phyloP scores from a whole-genome alignment of 805 yeast genomes.

The Yarrowia sp. region DNA sequence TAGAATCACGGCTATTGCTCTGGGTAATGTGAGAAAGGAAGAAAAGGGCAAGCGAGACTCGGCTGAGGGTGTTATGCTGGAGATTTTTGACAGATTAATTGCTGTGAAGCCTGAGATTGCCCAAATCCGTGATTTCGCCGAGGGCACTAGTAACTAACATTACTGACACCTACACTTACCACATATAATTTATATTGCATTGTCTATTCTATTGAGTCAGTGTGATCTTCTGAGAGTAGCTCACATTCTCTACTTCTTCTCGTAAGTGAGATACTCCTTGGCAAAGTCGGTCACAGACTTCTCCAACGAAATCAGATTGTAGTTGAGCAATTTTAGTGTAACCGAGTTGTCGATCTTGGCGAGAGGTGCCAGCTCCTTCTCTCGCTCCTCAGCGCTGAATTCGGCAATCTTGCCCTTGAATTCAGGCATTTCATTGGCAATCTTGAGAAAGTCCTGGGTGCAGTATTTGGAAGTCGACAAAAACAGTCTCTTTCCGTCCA shows the following conservation, averaged over 20 bases:
- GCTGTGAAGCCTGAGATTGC: neutral
- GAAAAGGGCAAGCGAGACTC: neutral
- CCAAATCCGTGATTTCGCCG: neutral
- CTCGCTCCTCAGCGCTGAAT: neutral
- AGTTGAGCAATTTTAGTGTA: conserved; percentile 8
- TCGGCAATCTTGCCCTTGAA: conserved; percentile 13
- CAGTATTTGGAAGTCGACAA: conserved; percentile 41
- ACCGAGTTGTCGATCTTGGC: conserved; percentile 14
- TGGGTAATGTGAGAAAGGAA: conserved; percentile 5
- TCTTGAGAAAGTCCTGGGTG: conserved; percentile 40
- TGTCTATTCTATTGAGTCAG: neutral
- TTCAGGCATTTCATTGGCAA: conserved; percentile 37
- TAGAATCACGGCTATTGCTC: conserved; percentile 5
- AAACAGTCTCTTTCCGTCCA: conserved; percentile 45
- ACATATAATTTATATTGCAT: neutral
- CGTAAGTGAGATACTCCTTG: neutral
- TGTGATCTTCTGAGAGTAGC: neutral
- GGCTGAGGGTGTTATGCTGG: neutral
- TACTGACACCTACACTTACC: neutral
- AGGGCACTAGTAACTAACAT: too few species aligned
- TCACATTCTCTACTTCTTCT: neutral
- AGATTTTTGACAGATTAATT: neutral
- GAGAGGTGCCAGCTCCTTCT: neutral
- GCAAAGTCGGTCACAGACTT: conserved; percentile 6
- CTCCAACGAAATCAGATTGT: neutral